Evolutionary conservation across 805 yeast genomes (phyloP).

Genomic region (Wickerhamomyces strasburgensis): DNA sequence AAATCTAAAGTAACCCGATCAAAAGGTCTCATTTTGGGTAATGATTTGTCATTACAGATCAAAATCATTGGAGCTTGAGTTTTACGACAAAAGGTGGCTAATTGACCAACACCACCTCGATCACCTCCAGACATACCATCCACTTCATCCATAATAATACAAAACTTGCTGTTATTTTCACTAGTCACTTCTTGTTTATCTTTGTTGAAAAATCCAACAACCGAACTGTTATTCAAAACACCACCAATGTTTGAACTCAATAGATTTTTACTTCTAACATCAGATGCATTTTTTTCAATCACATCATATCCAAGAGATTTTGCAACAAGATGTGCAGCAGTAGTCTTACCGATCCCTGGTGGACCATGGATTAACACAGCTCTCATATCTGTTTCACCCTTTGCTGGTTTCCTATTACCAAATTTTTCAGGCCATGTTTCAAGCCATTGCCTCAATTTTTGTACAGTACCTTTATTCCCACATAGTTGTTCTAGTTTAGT

Average conservation of each 20-base stretch:
- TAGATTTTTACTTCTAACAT: constrained; percentile 80
- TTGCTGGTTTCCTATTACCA: constrained; percentile 52
- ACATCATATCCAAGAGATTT: constrained; percentile 65
- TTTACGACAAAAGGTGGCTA: constrained; percentile 79
- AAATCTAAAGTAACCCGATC: constrained; percentile 77
- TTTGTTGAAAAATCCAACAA: constrained; percentile 74
- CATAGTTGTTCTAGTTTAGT: constrained; percentile 68
- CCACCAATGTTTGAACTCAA: constrained; percentile 65
- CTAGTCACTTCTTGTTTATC: constrained; percentile 24
- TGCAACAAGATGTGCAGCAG: constrained; percentile 75
- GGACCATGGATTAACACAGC: constrained; percentile 88
- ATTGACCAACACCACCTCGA: constrained; percentile 95
- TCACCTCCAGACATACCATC: constrained; percentile 99
- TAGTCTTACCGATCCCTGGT: constrained; percentile 82
- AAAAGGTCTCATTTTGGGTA: constrained; percentile 95
- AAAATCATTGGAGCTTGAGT: constrained; percentile 88
- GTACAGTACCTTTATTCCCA: constrained; percentile 80
- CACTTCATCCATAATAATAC: constrained; percentile 95
- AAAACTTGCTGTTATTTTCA: constrained; percentile 52
- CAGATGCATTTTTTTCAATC: constrained; percentile 79
- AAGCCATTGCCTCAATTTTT: constrained; percentile 69
- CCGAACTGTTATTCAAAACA: constrained; percentile 75
- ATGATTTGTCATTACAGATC: constrained; percentile 86
- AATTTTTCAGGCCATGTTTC: constrained; percentile 60
- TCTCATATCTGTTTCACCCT: constrained; percentile 64